Conservation (phyloP, 768 basidiomycete genomes). For the Fomitopsis serialis region DNA sequence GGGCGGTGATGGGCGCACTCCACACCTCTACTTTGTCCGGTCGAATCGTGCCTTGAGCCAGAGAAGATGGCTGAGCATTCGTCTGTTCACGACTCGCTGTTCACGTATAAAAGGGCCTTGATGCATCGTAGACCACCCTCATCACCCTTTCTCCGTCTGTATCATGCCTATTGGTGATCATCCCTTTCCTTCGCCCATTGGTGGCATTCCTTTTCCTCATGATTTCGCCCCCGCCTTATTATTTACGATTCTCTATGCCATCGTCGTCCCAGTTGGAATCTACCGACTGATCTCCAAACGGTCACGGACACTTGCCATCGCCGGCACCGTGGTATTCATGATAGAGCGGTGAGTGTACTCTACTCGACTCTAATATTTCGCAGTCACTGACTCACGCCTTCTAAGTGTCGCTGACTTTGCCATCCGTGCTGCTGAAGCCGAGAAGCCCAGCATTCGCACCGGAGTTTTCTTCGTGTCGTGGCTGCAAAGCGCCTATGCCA, state of each 20-base stretch:
- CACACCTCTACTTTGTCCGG: no score
- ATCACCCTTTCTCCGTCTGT: no score
- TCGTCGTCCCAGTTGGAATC: constrained; percentile 30
- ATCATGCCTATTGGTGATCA: constrained; percentile 1
- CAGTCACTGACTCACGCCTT: not conserved
- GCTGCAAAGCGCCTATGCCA: constrained; percentile 14
- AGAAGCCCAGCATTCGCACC: constrained; percentile 7
- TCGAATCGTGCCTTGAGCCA: no score
- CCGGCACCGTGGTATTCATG: constrained; percentile 28
- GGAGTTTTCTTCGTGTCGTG: constrained; percentile 11
- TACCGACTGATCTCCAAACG: constrained; percentile 30
- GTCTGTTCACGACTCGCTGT: no score
- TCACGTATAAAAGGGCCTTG: no score
- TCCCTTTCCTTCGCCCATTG: constrained; percentile 39
- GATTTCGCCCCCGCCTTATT: constrained; percentile 41
- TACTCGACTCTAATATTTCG: not conserved
- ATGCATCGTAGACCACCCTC: no score
- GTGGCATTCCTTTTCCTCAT: constrained; percentile 31
- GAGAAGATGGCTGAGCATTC: no score
- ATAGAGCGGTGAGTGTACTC: constrained; percentile 32
- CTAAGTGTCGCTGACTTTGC: constrained; percentile 15
- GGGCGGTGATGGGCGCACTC: no score
- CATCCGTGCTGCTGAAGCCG: constrained; percentile 17
- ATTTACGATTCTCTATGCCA: constrained; percentile 34
- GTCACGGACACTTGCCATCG: constrained; percentile 31